Conservation (phyloP, 2,329 filamentous ascomycete species). For the Fusarium camptoceras region DNA sequence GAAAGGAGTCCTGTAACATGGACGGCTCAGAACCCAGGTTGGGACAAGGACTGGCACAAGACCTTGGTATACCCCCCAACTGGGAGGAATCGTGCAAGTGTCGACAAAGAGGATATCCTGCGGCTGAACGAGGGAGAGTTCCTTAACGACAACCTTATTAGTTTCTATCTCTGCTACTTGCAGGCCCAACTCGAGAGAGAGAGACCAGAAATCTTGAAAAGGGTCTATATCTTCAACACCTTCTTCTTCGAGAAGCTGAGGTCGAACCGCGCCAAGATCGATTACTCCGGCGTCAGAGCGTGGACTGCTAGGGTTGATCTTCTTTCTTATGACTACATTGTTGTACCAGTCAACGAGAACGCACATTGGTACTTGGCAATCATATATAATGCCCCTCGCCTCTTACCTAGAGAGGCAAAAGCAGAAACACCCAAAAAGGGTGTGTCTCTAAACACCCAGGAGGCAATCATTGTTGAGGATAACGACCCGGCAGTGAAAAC, state of each 20-base stretch:
- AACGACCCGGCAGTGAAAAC: conserved; percentile 14
- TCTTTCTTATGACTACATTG: conserved; percentile 86
- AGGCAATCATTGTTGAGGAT: conserved; percentile 31
- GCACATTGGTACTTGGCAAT: conserved; percentile 95
- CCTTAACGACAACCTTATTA: conserved; percentile 92
- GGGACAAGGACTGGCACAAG: conserved; percentile 65
- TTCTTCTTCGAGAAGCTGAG: conserved; percentile 89
- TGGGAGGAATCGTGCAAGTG: conserved; percentile 71
- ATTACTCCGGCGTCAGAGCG: conserved; percentile 84
- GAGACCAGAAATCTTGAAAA: conserved; percentile 67
- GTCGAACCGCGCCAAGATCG: conserved; percentile 71
- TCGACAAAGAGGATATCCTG: conserved; percentile 78
- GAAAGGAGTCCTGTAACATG: conserved; percentile 53
- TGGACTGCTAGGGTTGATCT: conserved; percentile 92
- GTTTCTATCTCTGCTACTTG: conserved; percentile 84
- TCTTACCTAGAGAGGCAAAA: conserved; percentile 55
- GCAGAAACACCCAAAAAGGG: conserved; percentile 10
- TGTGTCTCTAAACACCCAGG: conserved; percentile 11
- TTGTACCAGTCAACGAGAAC: conserved; percentile 91
- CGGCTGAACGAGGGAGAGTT: conserved; percentile 86
- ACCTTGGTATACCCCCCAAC: conserved; percentile 71
- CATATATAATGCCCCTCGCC: conserved; percentile 84
- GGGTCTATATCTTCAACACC: conserved; percentile 90
- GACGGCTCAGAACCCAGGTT: conserved; percentile 63
- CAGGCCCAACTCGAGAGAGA: conserved; percentile 69